These are phyloP conservation scores for Polyporus arcularius DNA, from an alignment of 768 basidiomycete genomes.

Conservation along the genomic window DNA sequence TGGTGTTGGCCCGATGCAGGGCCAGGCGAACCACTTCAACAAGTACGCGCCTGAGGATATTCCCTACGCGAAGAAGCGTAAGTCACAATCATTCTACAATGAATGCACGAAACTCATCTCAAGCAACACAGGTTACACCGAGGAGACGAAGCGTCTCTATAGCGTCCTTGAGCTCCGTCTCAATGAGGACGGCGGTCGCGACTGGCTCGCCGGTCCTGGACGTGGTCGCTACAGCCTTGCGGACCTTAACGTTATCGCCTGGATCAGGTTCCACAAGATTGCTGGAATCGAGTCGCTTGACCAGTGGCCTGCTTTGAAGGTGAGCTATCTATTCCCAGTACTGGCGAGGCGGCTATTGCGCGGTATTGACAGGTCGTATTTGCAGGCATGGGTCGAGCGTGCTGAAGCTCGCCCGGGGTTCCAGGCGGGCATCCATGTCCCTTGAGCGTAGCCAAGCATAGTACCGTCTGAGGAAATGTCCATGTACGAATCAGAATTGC, in stretches of 20 bases:
- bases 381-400: conserved; percentile 44
- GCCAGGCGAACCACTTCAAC: conserved; percentile 73
- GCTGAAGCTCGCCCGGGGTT: conserved; percentile 16
- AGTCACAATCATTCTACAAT: conserved; percentile 18
- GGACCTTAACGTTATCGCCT: conserved; percentile 68
- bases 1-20: conserved; percentile 88
- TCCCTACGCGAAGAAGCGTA: conserved; percentile 68
- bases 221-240: conserved; percentile 70
- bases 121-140: conserved; percentile 58
- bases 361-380: neutral
- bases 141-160: conserved; percentile 84
- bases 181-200: conserved; percentile 46
- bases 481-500: neutral
- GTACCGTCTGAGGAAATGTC: neutral
- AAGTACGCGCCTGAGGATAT: conserved; percentile 65
- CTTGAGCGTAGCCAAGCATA: neutral
- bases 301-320: conserved; percentile 66
- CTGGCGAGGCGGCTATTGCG: neutral
- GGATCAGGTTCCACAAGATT: conserved; percentile 53
- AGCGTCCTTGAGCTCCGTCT: conserved; percentile 81
- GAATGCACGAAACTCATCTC: conserved; percentile 6
- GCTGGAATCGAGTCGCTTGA: conserved; percentile 59
- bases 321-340: conserved; percentile 12
- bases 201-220: conserved; percentile 79
- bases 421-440: conserved; percentile 19